phyloP scores from a whole-genome alignment of 225 moss, liverwort and hornwort species.

The Ulota crispa region DNA sequence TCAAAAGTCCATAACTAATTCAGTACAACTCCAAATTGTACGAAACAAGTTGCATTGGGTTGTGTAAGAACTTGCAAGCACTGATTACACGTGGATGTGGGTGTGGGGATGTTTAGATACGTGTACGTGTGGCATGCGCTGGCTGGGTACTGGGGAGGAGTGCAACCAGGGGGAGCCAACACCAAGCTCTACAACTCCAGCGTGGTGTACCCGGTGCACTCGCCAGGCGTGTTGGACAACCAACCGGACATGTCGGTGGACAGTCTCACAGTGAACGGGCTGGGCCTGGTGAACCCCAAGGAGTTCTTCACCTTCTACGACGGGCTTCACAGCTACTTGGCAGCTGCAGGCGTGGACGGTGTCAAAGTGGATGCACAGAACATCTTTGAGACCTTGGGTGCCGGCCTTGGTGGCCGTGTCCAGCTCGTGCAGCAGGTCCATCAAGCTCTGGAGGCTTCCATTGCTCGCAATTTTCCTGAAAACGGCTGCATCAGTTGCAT shows the following conservation, averaged over 20 bases:
- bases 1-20: no score
- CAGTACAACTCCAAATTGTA: no score
- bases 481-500: conserved; percentile 99
- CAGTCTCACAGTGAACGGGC: conserved; percentile 81
- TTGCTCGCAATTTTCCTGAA: conserved; percentile 77
- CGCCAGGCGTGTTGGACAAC: conserved; percentile 79
- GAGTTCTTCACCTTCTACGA: conserved; percentile 64
- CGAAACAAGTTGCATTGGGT: no score
- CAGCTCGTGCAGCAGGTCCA: conserved; percentile 75
- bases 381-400: conserved; percentile 88
- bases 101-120: conserved; percentile 46
- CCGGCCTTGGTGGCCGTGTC: conserved; percentile 85
- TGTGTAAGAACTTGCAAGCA: neutral
- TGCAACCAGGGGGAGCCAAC: conserved; percentile 69
- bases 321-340: conserved; percentile 78
- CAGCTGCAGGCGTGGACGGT: conserved; percentile 80
- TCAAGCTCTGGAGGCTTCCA: conserved; percentile 77
- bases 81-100: neutral
- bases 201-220: conserved; percentile 79
- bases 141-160: conserved; percentile 97
- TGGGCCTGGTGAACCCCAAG: conserved; percentile 79
- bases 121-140: conserved; percentile 99
- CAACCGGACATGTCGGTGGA: conserved; percentile 91
- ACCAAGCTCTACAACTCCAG: conserved; percentile 67
- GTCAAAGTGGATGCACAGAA: conserved; percentile 97